A percentile compares a stretch with the other conserved stretches of the same genome.
Conservation (phyloP, 78 protist species). For the Dictyostelium citrinum region DNA sequence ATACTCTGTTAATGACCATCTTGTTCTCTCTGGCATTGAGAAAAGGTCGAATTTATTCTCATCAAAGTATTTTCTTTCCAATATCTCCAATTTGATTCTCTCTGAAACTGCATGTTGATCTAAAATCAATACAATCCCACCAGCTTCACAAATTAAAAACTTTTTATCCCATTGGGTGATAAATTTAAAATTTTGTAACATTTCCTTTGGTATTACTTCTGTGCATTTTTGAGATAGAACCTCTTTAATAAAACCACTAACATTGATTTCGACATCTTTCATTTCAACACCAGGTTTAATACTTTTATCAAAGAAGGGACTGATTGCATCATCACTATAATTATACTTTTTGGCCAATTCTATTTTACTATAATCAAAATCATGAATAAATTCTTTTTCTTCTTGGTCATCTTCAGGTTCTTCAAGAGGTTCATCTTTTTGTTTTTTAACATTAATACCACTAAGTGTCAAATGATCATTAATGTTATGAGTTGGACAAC, state of each 20-base stretch:
- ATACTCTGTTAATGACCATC: constrained; percentile 59
- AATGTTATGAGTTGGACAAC: not conserved
- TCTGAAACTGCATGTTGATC: constrained; percentile 76
- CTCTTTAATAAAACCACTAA: not conserved
- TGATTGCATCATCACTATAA: not conserved
- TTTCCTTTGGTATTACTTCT: not conserved
- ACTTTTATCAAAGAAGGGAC: constrained; percentile 31
- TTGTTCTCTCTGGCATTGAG: constrained; percentile 25
- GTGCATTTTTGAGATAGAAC: not conserved
- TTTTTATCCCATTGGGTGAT: constrained; percentile 51
- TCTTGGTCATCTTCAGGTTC: not conserved
- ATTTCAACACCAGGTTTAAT: not conserved
- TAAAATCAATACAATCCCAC: constrained; percentile 21
- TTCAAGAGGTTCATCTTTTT: not conserved
- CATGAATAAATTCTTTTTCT: not conserved
- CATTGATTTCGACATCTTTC: not conserved
- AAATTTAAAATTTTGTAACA: constrained; percentile 9
- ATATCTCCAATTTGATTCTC: constrained; percentile 36
- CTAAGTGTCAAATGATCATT: not conserved
- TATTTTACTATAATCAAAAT: not conserved
- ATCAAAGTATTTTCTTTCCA: constrained; percentile 4
- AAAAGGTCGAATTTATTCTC: constrained; percentile 11
- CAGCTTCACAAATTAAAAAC: constrained; percentile 35
- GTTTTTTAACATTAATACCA: not conserved
- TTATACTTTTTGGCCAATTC: not conserved